A percentile compares a stretch with the other conserved stretches of the same genome.
Conservation (phyloP, 805 yeast species). For the Metschnikowia cerradonensis region DNA sequence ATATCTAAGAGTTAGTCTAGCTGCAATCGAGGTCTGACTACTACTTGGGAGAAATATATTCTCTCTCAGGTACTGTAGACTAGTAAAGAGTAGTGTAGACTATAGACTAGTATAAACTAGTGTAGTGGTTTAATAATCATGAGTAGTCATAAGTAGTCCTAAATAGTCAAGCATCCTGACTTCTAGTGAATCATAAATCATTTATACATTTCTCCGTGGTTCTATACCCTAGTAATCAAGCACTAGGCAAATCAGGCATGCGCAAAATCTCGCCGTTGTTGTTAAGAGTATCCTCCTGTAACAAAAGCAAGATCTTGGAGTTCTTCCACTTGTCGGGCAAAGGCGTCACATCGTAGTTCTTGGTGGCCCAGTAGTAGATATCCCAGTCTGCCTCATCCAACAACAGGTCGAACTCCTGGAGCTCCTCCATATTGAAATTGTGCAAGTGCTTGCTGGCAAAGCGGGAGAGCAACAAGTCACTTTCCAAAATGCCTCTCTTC, state of each 20-base stretch:
- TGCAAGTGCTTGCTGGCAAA: slow-evolving; percentile 76
- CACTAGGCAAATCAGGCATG: slow-evolving; percentile 61
- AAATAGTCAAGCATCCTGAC: too few relatives aligned
- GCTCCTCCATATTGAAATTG: slow-evolving; percentile 54
- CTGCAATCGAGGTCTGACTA: too few relatives aligned
- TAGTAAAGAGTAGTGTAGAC: too few relatives aligned
- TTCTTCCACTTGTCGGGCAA: slow-evolving; percentile 83
- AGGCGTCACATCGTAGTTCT: slow-evolving; percentile 74
- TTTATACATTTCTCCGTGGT: not conserved
- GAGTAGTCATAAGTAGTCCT: too few relatives aligned
- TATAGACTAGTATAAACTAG: too few relatives aligned
- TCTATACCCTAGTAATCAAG: not conserved
- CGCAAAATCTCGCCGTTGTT: slow-evolving; percentile 68
- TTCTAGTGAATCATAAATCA: too few relatives aligned
- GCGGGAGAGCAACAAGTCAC: slow-evolving; percentile 78
- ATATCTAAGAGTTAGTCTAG: too few relatives aligned
- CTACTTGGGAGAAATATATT: too few relatives aligned
- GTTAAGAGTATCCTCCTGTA: slow-evolving; percentile 75
- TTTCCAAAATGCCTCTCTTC: slow-evolving; percentile 91
- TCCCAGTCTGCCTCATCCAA: slow-evolving; percentile 99
- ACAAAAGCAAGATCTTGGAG: slow-evolving; percentile 54
- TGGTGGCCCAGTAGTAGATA: slow-evolving; percentile 95
- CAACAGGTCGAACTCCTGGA: slow-evolving; percentile 80
- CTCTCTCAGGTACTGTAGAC: too few relatives aligned
- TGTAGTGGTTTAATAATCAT: too few relatives aligned